A percentile compares a stretch with the other conserved stretches of the same genome.
These are phyloP conservation scores for Aspergillus sp. DNA, from an alignment of 2,329 filamentous ascomycete genomes.

Conservation along the genomic window DNA sequence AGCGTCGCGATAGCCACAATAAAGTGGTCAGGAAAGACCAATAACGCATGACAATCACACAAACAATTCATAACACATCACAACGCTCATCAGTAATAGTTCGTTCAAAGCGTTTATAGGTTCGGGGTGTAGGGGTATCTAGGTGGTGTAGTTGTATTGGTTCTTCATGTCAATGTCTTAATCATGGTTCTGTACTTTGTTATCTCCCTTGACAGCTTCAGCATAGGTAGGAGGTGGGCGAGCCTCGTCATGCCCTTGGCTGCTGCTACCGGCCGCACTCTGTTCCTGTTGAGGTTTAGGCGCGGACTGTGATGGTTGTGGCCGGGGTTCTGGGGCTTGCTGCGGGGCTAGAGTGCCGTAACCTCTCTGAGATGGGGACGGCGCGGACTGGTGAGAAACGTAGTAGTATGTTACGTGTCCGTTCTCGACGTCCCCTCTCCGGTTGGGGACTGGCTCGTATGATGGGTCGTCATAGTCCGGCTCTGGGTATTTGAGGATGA, in stretches of 20 bases:
- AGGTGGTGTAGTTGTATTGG: not conserved
- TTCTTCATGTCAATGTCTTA: constrained; percentile 34
- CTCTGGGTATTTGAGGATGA: constrained; percentile 88
- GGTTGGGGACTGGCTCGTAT: constrained; percentile 63
- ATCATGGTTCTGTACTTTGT: constrained; percentile 78
- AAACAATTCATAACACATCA: not conserved
- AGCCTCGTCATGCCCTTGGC: constrained; percentile 37
- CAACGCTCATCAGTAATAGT: not conserved
- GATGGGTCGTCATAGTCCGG: constrained; percentile 57
- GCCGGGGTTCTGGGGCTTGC: constrained; percentile 15
- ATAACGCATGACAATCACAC: not conserved
- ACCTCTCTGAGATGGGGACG: constrained; percentile 32
- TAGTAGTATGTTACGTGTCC: constrained; percentile 73
- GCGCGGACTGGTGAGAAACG: constrained; percentile 55
- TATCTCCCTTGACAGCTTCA: constrained; percentile 82
- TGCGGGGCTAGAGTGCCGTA: constrained; percentile 43
- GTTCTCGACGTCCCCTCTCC: constrained; percentile 37
- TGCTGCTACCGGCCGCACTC: constrained; percentile 31
- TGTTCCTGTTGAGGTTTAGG: constrained; percentile 25
- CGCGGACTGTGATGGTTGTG: constrained; percentile 16
- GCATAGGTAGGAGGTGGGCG: constrained; percentile 77
- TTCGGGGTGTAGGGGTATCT: not conserved
- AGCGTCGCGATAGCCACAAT: not conserved
- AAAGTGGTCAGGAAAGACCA: not conserved
- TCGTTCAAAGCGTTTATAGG: not conserved